A percentile compares a stretch with the other conserved stretches of the same genome.
Evolutionary conservation across 2,329 filamentous ascomycete genomes (phyloP).

Genomic region (Colletotrichum siamense): DNA sequence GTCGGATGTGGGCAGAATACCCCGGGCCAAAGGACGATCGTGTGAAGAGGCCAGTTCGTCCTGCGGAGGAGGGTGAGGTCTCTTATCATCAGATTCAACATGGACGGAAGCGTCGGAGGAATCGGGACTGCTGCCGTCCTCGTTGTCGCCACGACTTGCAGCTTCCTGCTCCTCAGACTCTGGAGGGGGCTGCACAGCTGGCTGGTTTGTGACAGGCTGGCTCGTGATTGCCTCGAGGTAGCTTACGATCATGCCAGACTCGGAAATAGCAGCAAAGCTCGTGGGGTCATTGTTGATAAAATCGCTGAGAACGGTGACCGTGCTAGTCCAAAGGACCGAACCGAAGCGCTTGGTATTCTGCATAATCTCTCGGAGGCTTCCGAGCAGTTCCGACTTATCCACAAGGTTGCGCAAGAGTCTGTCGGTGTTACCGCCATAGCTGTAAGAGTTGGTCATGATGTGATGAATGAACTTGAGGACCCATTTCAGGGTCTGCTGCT

Average conservation of each 20-base stretch:
- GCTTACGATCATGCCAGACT: constrained; percentile 87
- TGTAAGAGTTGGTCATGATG: constrained; percentile 81
- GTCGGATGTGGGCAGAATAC: constrained; percentile 86
- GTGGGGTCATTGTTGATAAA: constrained; percentile 99
- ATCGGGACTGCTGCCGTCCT: constrained; percentile 41
- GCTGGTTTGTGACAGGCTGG: constrained; percentile 43
- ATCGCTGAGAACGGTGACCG: constrained; percentile 88
- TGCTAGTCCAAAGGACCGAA: constrained; percentile 94
- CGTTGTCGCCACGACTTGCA: constrained; percentile 26
- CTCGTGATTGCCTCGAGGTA: constrained; percentile 83
- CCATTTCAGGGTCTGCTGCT: constrained; percentile 93
- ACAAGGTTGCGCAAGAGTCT: constrained; percentile 90
- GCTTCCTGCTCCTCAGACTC: constrained; percentile 26
- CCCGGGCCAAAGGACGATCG: constrained; percentile 59
- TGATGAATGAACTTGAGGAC: constrained; percentile 96
- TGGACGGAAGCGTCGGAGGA: constrained; percentile 44
- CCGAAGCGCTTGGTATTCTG: constrained; percentile 82
- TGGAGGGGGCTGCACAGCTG: constrained; percentile 30
- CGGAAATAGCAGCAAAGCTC: constrained; percentile 93
- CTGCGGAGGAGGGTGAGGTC: constrained; percentile 58
- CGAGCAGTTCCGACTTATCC: constrained; percentile 85
- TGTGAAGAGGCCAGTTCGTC: constrained; percentile 43
- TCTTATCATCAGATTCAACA: constrained; percentile 43
- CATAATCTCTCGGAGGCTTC: constrained; percentile 80
- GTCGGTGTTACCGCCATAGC: constrained; percentile 80